Evolutionary conservation across 306 rosid genomes (phyloP), one percentile per base, ranked within the genome.

Genomic region (Dryas octopetala): DNA sequence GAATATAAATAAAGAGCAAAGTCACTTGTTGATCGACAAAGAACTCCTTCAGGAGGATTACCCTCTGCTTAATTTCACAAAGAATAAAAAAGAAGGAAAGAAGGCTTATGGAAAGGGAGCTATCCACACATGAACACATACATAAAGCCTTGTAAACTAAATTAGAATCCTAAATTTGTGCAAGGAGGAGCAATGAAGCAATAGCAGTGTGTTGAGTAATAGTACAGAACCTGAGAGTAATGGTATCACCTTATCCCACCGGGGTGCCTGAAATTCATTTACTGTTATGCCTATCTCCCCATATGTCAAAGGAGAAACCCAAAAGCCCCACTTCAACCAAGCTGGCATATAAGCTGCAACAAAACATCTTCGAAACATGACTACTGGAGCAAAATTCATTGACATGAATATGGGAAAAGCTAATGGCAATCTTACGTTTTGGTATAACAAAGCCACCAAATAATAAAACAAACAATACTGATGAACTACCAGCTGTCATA

Each of bases 301-400:
- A 77, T 80, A 72, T 32, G 81, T 73, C 66, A 83, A 32, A 19
- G 84, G 84, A 51, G 76, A 83, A 23, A 68, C 3, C 84, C 84
- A 83, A 60, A 66, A 83, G 40, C 70, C 87, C 84, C 87, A 80
- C 38, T 55, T 47, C 55, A 79, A 64, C 84, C 84, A 83, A 43
- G 47, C 47, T 10, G 84, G 84, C 81, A 83, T 83, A 66, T 80
- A 79, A 19, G 83, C 86, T 83, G 81, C 69, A 60, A 59, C 15
- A 76, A 75, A 79, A 16, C 49, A 53, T 40, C 11, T 12, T 9
- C 43, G 53, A 50, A 62, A 17, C 32, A 70, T 38, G 60, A 52
- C 4, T 11, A 4, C 5, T 12, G 7, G 15, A 47, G n/a, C 7
- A 19, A 32, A 51, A 49, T 5, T 62, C 4, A 10, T 16, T 12